Conservation (phyloP, 441 rosid genomes). For the Pelargonium myrrhifolium region DNA sequence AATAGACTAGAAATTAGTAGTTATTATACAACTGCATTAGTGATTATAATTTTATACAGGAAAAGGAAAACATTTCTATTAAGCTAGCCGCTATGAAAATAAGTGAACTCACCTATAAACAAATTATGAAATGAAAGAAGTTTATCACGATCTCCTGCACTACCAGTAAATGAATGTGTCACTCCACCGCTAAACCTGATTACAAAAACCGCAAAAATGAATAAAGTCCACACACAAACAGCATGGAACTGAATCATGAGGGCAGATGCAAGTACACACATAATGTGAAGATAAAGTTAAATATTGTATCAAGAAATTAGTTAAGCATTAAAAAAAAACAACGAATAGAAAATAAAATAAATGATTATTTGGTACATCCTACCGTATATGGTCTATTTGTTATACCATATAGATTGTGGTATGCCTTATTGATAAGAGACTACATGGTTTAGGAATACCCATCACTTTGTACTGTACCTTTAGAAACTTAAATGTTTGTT, state of each 20-base stretch:
- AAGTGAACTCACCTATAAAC: slow-evolving; percentile 53
- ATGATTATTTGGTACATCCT: too few relatives aligned
- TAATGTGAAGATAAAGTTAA: not conserved
- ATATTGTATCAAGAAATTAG: not conserved
- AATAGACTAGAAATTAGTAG: too few relatives aligned
- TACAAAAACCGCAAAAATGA: not conserved
- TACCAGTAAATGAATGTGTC: slow-evolving; percentile 87
- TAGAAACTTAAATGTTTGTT: too few relatives aligned
- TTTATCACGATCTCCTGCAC: slow-evolving; percentile 59
- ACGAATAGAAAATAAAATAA: too few relatives aligned
- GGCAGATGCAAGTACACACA: not conserved
- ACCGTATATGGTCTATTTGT: too few relatives aligned
- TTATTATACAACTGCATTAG: not conserved
- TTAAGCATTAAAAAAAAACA: not conserved
- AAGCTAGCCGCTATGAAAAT: not conserved
- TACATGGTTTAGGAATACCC: too few relatives aligned
- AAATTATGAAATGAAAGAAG: slow-evolving; percentile 63
- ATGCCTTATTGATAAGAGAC: too few relatives aligned
- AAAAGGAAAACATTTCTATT: not conserved
- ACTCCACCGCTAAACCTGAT: slow-evolving; percentile 72
- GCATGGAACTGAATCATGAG: not conserved
- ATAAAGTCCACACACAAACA: not conserved
- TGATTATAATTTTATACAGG: not conserved
- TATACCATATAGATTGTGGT: too few relatives aligned
- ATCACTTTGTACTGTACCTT: too few relatives aligned